Evolutionary conservation across 164 flowering plant genomes (phyloP), one percentile per base, ranked within the genome.

Genomic region (Magnolia kwangsiensis): DNA sequence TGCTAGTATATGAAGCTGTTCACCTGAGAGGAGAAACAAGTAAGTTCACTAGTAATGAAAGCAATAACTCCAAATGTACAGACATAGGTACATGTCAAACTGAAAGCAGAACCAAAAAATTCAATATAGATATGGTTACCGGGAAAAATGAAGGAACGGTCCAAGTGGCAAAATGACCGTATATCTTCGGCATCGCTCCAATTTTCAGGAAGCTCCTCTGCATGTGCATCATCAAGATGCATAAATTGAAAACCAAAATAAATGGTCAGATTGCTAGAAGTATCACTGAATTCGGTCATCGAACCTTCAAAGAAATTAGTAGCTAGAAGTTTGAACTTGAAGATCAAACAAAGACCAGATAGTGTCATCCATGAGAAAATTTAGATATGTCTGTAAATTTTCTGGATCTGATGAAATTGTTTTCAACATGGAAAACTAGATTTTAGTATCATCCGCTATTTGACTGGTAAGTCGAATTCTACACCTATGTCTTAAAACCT

Each of bases 81-180:
- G 21, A 29, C 20, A 50, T 14, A 24, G 50, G 45, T 55, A 1
- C 45, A 75, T 50, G 51, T 24, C 21, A 67, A 69, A 59, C 20
- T 69, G 79, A 76, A 72, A 67, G 50, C 19, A n/a, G 79, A 59
- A 37, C 31, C 18, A 77, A 73, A 67, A 64, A 29, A 37, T 66
- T 70, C 50, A 66, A 18, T 67, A 64, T 76, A 71, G 67, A 78
- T 74, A 50, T 27, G 68, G 49, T 51, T 83, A 96, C 99, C 99
- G 66, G 99, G 97, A 81, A 96, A 92, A 74, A 94, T 92, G 86
- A 96, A 96, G 72, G 87, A 85, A 67, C 99, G 96, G 73, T 96
- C 97, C 79, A 92, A 74, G 31, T 90, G 67, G 67, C 78, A 87
- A 73, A 96, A 86, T 24, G 93, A 86, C 66, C 74, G 78, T 70